Evolutionary conservation across 225 moss, liverwort and hornwort species (phyloP).

Genomic region (Asterella californica): DNA sequence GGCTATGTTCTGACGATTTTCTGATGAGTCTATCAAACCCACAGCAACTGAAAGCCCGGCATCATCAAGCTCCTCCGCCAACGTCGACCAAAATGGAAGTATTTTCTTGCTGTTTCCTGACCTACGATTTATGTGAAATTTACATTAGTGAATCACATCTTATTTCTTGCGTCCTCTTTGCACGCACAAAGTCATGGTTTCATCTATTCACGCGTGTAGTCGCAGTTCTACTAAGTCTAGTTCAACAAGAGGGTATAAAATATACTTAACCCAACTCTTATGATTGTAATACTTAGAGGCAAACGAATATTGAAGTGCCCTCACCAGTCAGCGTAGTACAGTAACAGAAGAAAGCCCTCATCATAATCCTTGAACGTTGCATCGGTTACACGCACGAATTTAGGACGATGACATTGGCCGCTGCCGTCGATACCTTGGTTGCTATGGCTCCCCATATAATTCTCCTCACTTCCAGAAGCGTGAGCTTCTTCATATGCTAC

Average conservation of each 20-base stretch:
- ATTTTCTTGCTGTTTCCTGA: slow-evolving; percentile 19
- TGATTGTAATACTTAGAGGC: background rate
- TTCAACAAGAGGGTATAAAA: background rate
- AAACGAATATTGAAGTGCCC: background rate
- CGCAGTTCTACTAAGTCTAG: background rate
- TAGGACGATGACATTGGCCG: background rate
- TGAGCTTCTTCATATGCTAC: background rate
- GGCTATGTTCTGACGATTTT: slow-evolving; percentile 6
- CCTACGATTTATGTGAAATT: background rate
- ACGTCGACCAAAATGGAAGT: slow-evolving; percentile 17
- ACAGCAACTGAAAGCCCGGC: slow-evolving; percentile 7
- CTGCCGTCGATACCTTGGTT: background rate
- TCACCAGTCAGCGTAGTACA: slow-evolving; percentile 23
- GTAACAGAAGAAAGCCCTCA: slow-evolving; percentile 13
- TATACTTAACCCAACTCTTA: background rate
- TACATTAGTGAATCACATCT: background rate
- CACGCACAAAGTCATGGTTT: background rate
- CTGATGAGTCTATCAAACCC: slow-evolving; percentile 12
- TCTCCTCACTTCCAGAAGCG: background rate
- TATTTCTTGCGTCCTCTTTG: background rate
- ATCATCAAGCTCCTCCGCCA: slow-evolving; percentile 21
- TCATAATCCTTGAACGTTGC: slow-evolving; percentile 16
- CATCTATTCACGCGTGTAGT: background rate
- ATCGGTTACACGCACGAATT: slow-evolving; percentile 18
- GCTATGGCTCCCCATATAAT: background rate